Conservation (phyloP, 192 early-diverging fungal genomes). For the Backusella luteola region DNA sequence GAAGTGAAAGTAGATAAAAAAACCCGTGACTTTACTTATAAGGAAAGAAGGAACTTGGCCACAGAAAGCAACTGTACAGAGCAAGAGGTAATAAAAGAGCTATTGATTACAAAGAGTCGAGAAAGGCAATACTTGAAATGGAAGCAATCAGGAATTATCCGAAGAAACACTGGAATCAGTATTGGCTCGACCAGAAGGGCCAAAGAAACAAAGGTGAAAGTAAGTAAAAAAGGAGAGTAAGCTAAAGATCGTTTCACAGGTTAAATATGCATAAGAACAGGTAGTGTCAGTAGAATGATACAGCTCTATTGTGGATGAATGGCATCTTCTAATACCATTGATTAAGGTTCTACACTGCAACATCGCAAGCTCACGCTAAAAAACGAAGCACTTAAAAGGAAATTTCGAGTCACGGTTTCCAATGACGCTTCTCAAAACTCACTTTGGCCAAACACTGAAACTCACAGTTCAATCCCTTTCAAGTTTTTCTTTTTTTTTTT, state of each 20-base stretch:
- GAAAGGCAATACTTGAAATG: background rate
- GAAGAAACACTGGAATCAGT: background rate
- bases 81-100: background rate
- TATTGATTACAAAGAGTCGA: background rate
- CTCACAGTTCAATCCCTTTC: background rate
- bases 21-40: background rate
- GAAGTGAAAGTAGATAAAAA: background rate
- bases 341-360: too few species aligned
- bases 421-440: slow-evolving; percentile 3
- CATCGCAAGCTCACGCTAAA: too few species aligned
- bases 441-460: background rate
- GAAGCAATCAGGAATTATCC: background rate
- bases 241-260: too few species aligned
- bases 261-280: too few species aligned
- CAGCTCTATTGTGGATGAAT: too few species aligned
- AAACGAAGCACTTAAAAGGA: background rate
- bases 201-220: too few species aligned
- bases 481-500: background rate
- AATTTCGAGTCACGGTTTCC: background rate
- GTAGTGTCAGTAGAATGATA: too few species aligned
- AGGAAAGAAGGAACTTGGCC: background rate
- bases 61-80: background rate
- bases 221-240: too few species aligned
- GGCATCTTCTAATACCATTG: too few species aligned
- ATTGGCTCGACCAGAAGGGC: background rate